Base-by-base conservation (phyloP, 83 land plant species). In the Picea mariana region DNA sequence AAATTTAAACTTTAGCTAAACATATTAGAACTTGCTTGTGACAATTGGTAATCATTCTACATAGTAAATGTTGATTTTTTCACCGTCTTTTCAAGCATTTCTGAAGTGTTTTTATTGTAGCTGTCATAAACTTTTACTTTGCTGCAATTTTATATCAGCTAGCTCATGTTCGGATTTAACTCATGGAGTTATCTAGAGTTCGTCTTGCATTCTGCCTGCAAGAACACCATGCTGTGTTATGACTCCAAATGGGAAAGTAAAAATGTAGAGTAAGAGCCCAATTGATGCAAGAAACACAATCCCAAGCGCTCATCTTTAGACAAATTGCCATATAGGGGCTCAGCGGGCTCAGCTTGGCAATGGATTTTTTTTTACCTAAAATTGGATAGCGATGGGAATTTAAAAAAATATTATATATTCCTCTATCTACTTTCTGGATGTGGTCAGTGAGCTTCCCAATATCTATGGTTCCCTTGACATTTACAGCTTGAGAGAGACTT, bases 361-460 rank as follows among this genome's bases (percentile, higher is more conserved):
- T 60, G 86, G 40, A 26, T 38, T 80, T 1, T 49, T 89, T 12
- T 77, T 91, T 85, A 84, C 40, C 0, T 91, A 75, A 85, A 78
- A 59, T 26, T 91, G 13, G 91, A 85, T 66, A 23, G 38, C 24
- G 89, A 89, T 84, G 91, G 91, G 40, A 89, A 89, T 82, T 67
- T 27, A 27, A 87, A n/a, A 84, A 88, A 65, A 86, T 5, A 42
- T 27, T 85, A 18, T 87, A 87, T 27, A 87, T 5, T 34, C 75
- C 3, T 34, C 75, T 40, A 18, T 71, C 20, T 40, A 6, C 1
- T 71, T 71, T 38, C 47, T 38, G 34, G 21, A 71, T 71, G 40
- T 4, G 0, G 47, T 71, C 23, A 38, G 47, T 18, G 34, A 71
- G 12, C 75, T 71, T 9, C 75, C 75, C 18, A 40, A 34, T 71